Evolutionary conservation across 2,329 filamentous ascomycete genomes (phyloP).

Genomic region (Emericellopsis cladophorae): DNA sequence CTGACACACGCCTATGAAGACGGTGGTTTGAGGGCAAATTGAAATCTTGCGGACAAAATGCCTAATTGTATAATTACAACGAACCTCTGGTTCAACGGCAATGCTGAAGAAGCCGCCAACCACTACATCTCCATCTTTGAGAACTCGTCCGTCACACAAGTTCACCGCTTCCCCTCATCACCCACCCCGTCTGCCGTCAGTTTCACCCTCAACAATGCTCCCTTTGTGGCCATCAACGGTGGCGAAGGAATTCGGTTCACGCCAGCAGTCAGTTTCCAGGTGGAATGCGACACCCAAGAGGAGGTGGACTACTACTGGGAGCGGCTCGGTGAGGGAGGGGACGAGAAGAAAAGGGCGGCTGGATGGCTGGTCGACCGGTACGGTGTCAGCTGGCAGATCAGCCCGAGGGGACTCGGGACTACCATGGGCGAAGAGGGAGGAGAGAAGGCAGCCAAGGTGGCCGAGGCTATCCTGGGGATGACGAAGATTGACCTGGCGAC

Average conservation of each 20-base stretch:
- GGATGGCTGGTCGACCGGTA: constrained; percentile 33
- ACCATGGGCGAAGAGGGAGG: constrained; percentile 13
- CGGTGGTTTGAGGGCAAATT: too few relatives aligned
- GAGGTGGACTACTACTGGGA: constrained; percentile 35
- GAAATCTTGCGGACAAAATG: not conserved
- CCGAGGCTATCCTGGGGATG: constrained; percentile 25
- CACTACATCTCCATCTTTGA: constrained; percentile 27
- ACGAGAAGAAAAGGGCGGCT: constrained; percentile 22
- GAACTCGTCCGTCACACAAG: constrained; percentile 20
- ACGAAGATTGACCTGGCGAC: constrained; percentile 27
- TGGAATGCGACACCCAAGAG: constrained; percentile 29
- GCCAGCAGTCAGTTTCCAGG: constrained; percentile 27
- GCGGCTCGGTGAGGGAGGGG: constrained; percentile 25
- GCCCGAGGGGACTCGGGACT: constrained; percentile 22
- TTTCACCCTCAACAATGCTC: constrained; percentile 24
- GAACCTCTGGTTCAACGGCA: constrained; percentile 26
- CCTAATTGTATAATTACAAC: constrained; percentile 9
- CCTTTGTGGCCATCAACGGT: constrained; percentile 29
- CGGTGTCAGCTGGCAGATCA: constrained; percentile 33
- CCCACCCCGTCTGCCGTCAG: constrained; percentile 17
- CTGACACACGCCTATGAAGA: not conserved
- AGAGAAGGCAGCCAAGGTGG: constrained; percentile 13
- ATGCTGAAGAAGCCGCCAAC: constrained; percentile 27
- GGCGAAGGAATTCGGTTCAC: constrained; percentile 25
- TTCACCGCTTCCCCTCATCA: constrained; percentile 14